Evolutionary conservation across 106 monocot species (phyloP).

Genomic region (Triglochin maritima): DNA sequence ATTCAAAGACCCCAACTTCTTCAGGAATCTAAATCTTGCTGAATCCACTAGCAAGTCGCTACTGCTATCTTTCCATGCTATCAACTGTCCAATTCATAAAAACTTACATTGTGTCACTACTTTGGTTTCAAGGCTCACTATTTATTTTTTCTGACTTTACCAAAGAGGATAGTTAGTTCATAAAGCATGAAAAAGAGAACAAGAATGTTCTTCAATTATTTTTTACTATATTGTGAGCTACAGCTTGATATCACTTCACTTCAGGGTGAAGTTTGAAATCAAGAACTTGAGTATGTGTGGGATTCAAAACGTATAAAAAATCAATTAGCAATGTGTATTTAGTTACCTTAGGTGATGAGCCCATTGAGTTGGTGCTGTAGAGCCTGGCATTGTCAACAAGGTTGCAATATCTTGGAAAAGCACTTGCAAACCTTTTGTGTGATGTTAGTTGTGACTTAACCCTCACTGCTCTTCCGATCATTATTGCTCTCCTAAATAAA

Average conservation of each 20-base stretch:
- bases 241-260: no score
- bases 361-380: conserved; percentile 60
- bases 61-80: conserved; percentile 68
- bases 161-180: no score
- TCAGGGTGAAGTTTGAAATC: no score
- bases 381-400: conserved; percentile 81
- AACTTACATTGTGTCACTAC: no score
- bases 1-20: conserved; percentile 39
- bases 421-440: conserved; percentile 71
- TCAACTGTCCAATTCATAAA: conserved; percentile 29
- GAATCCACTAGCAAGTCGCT: conserved; percentile 59
- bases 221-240: no score
- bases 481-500: conserved; percentile 53
- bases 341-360: conserved; percentile 49
- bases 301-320: no score
- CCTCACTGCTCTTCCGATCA: conserved; percentile 70
- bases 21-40: conserved; percentile 31
- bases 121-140: no score
- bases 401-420: conserved; percentile 52
- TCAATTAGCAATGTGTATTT: background rate
- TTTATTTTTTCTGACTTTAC: no score
- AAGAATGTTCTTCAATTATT: no score
- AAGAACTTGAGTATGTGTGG: no score
- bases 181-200: no score
- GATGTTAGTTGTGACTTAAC: conserved; percentile 86